Evolutionary conservation across 1,139 yeast species (phyloP), one percentile per base, ranked within the genome.

Genomic region (Tardiomyces depauwii): DNA sequence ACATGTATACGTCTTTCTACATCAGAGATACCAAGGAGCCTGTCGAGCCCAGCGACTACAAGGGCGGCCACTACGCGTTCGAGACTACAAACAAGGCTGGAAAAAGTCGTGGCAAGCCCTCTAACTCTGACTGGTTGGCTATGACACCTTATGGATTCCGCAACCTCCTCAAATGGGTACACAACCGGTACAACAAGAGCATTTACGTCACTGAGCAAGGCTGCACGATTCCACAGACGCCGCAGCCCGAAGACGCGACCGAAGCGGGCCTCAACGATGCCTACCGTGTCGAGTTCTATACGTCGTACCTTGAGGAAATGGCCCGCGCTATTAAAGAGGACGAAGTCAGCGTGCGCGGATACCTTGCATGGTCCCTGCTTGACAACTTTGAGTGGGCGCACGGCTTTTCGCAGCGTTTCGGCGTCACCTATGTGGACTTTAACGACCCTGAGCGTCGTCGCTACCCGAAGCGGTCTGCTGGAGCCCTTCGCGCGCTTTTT

Each of bases 311-410:
- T 47, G 57, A 64, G 27, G 57, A 61, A 11, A 56, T 62, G 16
- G 51, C 67, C 42, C 53, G 62, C 43, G 49, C 62, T 39, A 51
- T 53, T 12, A 53, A 56, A 42, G 52, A 51, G 33, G 68, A 65
- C 48, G 51, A 51, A 2, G 66, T 66, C 11, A 51, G 63, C n/a
- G 55, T 67, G 19, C 53, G 57, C 18, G 68, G 69, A 2, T 62
- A 66, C 2, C 57, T 65, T 42, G 67, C 67, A 1, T 67, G 71
- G 71, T 58, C 67, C n/a, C 57, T 61, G 48, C 59, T 61, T 38
- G 71, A 67, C 51, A 65, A 66, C 49, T 57, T 65, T 53, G 70
- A 66, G 47, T 67, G 68, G 60, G 61, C 68, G 38, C 62, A 61
- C 44, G 66, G 66, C 36, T 42, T 44, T 2, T 49, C 42, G 2